Evolutionary conservation across 768 basidiomycete species (phyloP).

Genomic region (Clitopilus hobsonii): DNA sequence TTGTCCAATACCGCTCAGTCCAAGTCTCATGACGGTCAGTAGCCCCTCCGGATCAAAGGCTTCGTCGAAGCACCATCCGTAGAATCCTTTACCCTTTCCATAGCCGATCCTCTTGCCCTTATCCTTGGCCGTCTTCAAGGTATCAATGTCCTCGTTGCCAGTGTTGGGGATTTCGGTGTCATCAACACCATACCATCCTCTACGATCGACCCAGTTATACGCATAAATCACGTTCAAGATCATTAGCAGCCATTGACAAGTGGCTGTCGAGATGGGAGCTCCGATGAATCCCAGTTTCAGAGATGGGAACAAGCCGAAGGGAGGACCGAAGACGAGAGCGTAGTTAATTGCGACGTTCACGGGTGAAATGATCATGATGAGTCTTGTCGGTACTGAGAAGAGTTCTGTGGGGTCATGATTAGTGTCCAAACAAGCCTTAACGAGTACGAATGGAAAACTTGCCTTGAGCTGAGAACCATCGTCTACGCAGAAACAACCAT

Average conservation of each 20-base stretch:
- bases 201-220: slow-evolving; percentile 36
- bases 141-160: background rate
- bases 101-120: slow-evolving; percentile 22
- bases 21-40: slow-evolving; percentile 63
- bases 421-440: too few relatives aligned
- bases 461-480: slow-evolving; percentile 84
- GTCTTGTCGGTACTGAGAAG: slow-evolving; percentile 81
- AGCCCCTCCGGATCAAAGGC: slow-evolving; percentile 48
- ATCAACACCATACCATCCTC: background rate
- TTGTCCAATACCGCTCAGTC: slow-evolving; percentile 79
- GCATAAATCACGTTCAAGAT: slow-evolving; percentile 71
- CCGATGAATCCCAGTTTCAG: slow-evolving; percentile 86
- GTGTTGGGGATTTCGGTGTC: background rate
- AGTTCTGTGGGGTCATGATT: too few relatives aligned
- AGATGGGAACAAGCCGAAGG: slow-evolving; percentile 61
- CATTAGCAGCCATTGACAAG: slow-evolving; percentile 59
- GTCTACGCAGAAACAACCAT: slow-evolving; percentile 23
- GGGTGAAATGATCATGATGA: slow-evolving; percentile 80
- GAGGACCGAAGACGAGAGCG: slow-evolving; percentile 40
- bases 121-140: background rate
- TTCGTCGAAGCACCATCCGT: slow-evolving; percentile 40
- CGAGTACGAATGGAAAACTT: too few relatives aligned
- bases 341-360: slow-evolving; percentile 81
- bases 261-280: slow-evolving; percentile 82
- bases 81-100: background rate